Base-by-base conservation (phyloP, 805 yeast species). In the Isabelozyma heimii region DNA sequence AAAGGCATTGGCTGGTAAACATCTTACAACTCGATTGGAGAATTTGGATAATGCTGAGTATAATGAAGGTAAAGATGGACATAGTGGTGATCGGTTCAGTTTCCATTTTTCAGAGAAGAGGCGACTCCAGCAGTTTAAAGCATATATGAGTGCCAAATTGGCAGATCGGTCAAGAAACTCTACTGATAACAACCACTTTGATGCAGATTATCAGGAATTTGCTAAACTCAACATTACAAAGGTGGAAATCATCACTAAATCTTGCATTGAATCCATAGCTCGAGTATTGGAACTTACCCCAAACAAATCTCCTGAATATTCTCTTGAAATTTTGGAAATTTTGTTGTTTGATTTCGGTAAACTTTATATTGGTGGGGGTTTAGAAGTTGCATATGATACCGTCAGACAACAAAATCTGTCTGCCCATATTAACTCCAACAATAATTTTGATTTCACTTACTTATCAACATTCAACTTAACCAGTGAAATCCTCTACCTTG, bases 271-370 rank as follows among this genome's bases (percentile, higher is more conserved):
- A 66, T 78, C 91, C 1, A 73, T 90, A 4, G 85, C 91, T 2
- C 75, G 97, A 60, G 74, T 86, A 3, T 76, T 89, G 58, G 97
- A 90, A 61, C 70, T 89, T 37, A 76, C 84, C 0, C 89, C 92
- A 1, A 70, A 71, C 26, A 82, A 79, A 49, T 73, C 87, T 2
- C 77, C 85, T 6, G 84, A 79, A 42, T 80, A 83, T 58, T 79
- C 89, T 0, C 67, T 82, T 41, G 91, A 84, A 52, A 65, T 91
- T 12, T 72, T 88, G 49, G 89, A 88, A 52, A 74, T 87, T 37
- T 62, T 89, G 45, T 65, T 89, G 17, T 75, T 81, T 43, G 90
- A 86, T 47, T 75, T 89, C 37, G 94, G 96, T 1, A 82, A 82
- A 35, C 76, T 85, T 2, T 90, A 88, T 59, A 78, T 91, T 41